Evolutionary conservation across 148 eudicot genomes (phyloP).

Genomic region (Rhododendron henanense): DNA sequence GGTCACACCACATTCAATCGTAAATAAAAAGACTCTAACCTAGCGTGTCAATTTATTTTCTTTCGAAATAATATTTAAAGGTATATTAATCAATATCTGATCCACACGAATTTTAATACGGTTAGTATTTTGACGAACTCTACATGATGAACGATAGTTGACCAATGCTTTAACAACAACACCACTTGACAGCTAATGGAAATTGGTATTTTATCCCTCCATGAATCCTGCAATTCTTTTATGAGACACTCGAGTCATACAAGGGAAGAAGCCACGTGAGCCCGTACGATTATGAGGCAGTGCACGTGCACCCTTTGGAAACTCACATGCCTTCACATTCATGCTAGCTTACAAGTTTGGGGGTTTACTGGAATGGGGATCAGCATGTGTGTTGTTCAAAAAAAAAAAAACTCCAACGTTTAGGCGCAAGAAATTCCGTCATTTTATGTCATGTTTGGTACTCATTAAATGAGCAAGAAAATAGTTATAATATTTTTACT

Average conservation of each 20-base stretch:
- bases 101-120: not conserved
- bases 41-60: not conserved
- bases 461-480: too few species aligned
- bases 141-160: not conserved
- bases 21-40: not conserved
- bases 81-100: not conserved
- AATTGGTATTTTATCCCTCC: not conserved
- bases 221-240: not conserved
- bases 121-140: not conserved
- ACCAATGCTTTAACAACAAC: not conserved
- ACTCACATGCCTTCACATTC: constrained; percentile 5
- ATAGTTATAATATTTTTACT: too few species aligned
- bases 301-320: not conserved
- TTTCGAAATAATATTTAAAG: too few species aligned
- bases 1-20: not conserved
- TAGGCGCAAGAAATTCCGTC: too few species aligned
- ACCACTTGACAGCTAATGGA: not conserved
- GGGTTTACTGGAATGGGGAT: too few species aligned
- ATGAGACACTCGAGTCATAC: not conserved
- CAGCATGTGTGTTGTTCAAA: too few species aligned
- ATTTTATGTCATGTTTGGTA: too few species aligned
- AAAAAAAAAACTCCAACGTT: too few species aligned
- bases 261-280: constrained; percentile 4
- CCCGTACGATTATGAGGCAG: not conserved
- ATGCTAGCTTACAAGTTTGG: not conserved